Percentiles rank a stretch among this genome's conserved stretches.
phyloP scores from a whole-genome alignment of 2,329 filamentous ascomycete species.

The Claviceps sp. region DNA sequence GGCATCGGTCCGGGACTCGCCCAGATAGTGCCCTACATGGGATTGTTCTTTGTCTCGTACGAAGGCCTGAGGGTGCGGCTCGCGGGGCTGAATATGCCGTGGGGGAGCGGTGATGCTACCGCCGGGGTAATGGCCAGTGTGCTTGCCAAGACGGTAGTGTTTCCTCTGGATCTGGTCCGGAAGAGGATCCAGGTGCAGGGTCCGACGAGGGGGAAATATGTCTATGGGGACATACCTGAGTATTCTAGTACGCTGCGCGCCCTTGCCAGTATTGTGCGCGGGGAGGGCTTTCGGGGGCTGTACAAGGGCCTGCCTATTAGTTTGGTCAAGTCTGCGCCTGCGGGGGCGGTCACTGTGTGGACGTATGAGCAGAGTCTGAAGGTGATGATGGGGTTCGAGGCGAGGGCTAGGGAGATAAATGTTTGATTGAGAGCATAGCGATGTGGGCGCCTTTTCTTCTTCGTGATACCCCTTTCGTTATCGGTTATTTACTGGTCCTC shows the following conservation, averaged over 20 bases:
- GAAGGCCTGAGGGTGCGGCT: constrained; percentile 57
- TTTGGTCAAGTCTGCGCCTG: constrained; percentile 85
- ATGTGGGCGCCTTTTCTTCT: not conserved
- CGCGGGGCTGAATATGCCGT: constrained; percentile 41
- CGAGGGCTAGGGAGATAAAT: constrained; percentile 11
- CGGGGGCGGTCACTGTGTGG: constrained; percentile 87
- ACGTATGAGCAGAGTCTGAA: constrained; percentile 71
- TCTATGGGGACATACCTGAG: constrained; percentile 77
- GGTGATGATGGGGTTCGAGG: constrained; percentile 32
- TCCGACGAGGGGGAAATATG: constrained; percentile 64
- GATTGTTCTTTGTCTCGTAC: constrained; percentile 84
- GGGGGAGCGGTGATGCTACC: constrained; percentile 69
- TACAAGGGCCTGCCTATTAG: constrained; percentile 84
- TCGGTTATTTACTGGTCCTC: not conserved
- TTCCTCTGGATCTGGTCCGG: constrained; percentile 81
- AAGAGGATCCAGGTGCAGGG: constrained; percentile 95
- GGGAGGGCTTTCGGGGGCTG: constrained; percentile 65
- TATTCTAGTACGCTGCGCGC: constrained; percentile 58
- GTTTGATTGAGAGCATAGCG: constrained; percentile 9
- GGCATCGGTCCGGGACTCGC: constrained; percentile 68
- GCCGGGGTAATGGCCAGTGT: constrained; percentile 72
- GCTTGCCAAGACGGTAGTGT: constrained; percentile 76
- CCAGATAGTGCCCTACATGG: constrained; percentile 95
- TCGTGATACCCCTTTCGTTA: too few species aligned
- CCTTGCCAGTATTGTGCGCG: constrained; percentile 51